These are phyloP conservation scores for Populus tomentosa DNA, from an alignment of 441 rosid genomes.

Conservation along the genomic window DNA sequence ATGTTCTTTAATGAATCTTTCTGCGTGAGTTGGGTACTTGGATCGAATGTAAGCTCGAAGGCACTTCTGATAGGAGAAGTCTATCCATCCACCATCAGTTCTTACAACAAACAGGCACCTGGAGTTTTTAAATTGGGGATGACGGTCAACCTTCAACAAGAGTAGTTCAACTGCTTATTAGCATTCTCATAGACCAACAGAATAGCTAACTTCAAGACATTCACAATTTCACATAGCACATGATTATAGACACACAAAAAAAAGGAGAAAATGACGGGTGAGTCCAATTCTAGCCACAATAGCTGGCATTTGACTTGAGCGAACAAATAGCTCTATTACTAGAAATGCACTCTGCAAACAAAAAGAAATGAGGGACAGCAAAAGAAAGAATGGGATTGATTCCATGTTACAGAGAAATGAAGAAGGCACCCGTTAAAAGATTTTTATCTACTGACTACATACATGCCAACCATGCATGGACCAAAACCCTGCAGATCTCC, in stretches of 20 bases:
- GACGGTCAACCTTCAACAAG: constrained; percentile 65
- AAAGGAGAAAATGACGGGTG: background rate
- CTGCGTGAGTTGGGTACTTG: constrained; percentile 61
- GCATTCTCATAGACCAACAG: constrained; percentile 10
- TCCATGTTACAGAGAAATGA: constrained; percentile 5
- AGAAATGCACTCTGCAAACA: background rate
- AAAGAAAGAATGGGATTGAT: background rate
- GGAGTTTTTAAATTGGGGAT: constrained; percentile 68
- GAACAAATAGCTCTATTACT: background rate
- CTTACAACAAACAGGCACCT: constrained; percentile 81
- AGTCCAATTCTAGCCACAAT: background rate
- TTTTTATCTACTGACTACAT: background rate
- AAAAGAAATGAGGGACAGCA: background rate
- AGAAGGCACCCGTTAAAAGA: background rate
- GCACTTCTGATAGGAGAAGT: constrained; percentile 86
- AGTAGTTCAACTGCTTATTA: constrained; percentile 17
- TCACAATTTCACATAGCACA: no score
- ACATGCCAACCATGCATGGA: background rate
- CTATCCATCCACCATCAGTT: constrained; percentile 83
- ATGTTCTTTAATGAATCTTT: constrained; percentile 65
- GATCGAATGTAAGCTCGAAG: constrained; percentile 61
- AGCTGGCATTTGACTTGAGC: background rate
- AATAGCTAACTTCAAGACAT: background rate
- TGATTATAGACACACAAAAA: background rate
- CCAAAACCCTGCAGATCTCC: background rate